Evolutionary conservation across 257 asterid genomes (phyloP).

Genomic region (Prunella vulgaris): DNA sequence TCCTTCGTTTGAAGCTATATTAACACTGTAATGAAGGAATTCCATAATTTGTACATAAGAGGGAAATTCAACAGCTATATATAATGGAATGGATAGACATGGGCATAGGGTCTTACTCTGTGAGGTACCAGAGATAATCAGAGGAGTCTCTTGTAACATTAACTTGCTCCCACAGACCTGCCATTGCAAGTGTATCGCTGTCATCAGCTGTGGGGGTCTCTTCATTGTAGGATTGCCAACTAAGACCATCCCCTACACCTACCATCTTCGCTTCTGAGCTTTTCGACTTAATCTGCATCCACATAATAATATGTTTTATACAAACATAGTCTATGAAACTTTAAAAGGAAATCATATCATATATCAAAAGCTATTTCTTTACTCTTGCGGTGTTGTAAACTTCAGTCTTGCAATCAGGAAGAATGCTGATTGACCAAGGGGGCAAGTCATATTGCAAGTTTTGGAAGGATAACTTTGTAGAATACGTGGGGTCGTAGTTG

Average conservation of each 20-base stretch:
- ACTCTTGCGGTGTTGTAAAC: conserved; percentile 90
- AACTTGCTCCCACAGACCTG: conserved; percentile 75
- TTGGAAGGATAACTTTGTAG: conserved; percentile 55
- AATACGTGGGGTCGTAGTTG: conserved; percentile 55
- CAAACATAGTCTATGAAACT: background rate
- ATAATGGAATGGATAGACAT: background rate
- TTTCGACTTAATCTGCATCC: conserved; percentile 52
- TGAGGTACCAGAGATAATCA: conserved; percentile 86
- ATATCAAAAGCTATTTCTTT: conserved; percentile 17
- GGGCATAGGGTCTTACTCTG: conserved; percentile 51
- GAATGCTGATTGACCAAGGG: conserved; percentile 95
- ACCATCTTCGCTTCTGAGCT: conserved; percentile 53
- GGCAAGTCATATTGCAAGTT: conserved; percentile 65
- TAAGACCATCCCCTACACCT: conserved; percentile 37
- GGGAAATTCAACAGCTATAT: background rate
- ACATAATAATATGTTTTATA: background rate
- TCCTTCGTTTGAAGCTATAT: conserved; percentile 63
- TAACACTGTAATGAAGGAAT: conserved; percentile 39
- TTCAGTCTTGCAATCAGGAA: conserved; percentile 83
- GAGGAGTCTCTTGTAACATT: conserved; percentile 72
- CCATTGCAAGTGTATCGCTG: conserved; percentile 37
- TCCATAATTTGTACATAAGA: background rate
- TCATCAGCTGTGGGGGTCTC: conserved; percentile 66
- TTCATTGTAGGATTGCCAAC: conserved; percentile 77
- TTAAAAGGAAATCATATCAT: background rate